Evolutionary conservation across 768 basidiomycete genomes (phyloP), one percentile per base, ranked within the genome.

Genomic region (Termitomyces sp.): DNA sequence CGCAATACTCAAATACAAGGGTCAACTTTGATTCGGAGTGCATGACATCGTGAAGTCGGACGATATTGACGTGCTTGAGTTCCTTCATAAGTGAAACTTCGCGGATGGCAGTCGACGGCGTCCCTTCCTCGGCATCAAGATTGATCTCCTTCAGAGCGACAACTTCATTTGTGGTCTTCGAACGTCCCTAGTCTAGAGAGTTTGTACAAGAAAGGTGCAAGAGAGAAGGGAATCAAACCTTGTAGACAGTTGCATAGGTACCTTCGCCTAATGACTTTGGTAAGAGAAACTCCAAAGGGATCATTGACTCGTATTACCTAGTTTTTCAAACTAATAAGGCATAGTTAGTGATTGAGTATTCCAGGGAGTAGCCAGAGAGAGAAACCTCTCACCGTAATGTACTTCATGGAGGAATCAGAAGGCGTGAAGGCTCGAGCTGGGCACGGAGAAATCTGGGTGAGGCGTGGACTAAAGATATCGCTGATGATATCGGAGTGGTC

Each of bases 11-110:
- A 72, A 98, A 99, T 63, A 99, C 95, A 57, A 99, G 89, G 61
- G 98, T 91, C 48, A 99, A 87, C 65, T 98, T 98, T 8, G 92
- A 91, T 74, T 99, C 97, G 17, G 95, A 98, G 73, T 99, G 97
- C 62, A 98, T 98, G 48, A 99, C 97, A 71, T 98, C 97, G 77
- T 98, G 89, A 19, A 99, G 84, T 66, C 97, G 87, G 68, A 99
- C 93, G 69, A 99, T 96, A 76, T 99, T 99, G 77, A 92, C 87
- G 66, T 99, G 97, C 73, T 97, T 97, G 67, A 99, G 87, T 70
- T 99, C 97, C 72, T 99, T 98, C 95, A 98, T 98, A 63, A 98
- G 83, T 41, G 92, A 95, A 66, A 99, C 98, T 79, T 99, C 97
- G 46, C 97, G 89, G 70, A 99, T 99, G 54, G 97, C 97, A 14